Evolutionary conservation across 305 asterid genomes (phyloP).

Genomic region (Fraxinus dipetala): DNA sequence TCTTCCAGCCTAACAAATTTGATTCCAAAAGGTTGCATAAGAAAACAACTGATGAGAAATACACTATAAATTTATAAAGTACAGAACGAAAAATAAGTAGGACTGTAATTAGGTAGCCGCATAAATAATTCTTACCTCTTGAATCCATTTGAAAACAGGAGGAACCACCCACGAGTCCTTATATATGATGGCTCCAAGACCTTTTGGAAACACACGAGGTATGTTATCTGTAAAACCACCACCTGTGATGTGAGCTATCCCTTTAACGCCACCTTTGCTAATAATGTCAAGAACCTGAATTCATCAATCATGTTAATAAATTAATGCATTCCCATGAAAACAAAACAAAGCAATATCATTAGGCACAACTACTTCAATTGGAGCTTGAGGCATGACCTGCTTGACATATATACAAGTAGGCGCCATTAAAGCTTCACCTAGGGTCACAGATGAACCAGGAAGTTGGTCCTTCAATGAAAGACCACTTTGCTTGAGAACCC

Average conservation of each 20-base stretch:
- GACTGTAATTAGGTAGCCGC: background rate
- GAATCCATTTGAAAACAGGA: slow-evolving; percentile 88
- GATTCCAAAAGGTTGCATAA: background rate
- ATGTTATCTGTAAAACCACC: slow-evolving; percentile 95
- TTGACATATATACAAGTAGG: slow-evolving; percentile 91
- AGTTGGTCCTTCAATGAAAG: slow-evolving; percentile 63
- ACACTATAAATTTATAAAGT: background rate
- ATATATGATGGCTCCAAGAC: slow-evolving; percentile 76
- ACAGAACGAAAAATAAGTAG: background rate
- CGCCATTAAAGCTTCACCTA: slow-evolving; percentile 90
- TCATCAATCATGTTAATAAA: background rate
- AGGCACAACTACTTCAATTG: background rate
- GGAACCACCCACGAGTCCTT: slow-evolving; percentile 72
- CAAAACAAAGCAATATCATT: background rate
- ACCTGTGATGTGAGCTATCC: slow-evolving; percentile 94
- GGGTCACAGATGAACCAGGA: slow-evolving; percentile 59
- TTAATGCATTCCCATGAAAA: background rate
- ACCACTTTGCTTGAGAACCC: slow-evolving; percentile 79
- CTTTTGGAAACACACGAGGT: slow-evolving; percentile 80
- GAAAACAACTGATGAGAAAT: background rate
- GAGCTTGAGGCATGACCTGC: slow-evolving; percentile 49
- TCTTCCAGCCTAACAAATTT: slow-evolving; percentile 58
- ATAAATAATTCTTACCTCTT: slow-evolving; percentile 51
- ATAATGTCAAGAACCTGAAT: slow-evolving; percentile 77
- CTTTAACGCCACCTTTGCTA: slow-evolving; percentile 88